These are phyloP conservation scores for Colletotrichum chrysophilum DNA, from an alignment of 2,329 filamentous ascomycete species.

Conservation along the genomic window DNA sequence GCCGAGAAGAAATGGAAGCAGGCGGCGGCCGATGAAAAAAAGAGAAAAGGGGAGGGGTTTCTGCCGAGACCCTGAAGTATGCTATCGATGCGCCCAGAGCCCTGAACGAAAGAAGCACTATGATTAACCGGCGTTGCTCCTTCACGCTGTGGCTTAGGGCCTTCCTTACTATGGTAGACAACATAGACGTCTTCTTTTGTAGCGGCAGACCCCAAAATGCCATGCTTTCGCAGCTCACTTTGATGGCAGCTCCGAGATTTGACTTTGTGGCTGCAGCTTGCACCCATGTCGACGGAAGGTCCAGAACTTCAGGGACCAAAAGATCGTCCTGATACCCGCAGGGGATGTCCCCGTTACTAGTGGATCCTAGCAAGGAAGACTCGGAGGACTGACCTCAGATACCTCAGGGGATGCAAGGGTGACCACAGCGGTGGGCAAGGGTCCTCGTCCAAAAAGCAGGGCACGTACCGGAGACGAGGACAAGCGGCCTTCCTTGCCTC, in stretches of 20 bases:
- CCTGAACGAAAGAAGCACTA: background rate
- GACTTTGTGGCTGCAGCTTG: conserved; percentile 11
- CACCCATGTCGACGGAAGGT: background rate
- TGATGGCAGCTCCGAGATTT: background rate
- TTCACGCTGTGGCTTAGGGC: background rate
- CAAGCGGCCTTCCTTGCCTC: background rate
- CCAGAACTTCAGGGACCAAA: conserved; percentile 21
- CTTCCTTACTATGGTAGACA: background rate
- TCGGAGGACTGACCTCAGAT: background rate
- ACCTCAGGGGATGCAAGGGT: background rate
- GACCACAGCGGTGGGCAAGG: background rate
- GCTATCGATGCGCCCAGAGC: background rate
- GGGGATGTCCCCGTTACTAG: background rate
- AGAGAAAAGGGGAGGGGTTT: background rate
- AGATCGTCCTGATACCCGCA: conserved; percentile 3
- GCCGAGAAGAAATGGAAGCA: background rate
- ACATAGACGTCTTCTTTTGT: background rate
- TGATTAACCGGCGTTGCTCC: background rate
- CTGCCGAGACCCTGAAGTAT: background rate
- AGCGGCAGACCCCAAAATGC: background rate
- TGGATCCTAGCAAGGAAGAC: background rate
- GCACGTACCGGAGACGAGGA: background rate
- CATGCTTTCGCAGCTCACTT: background rate
- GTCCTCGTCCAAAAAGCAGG: background rate
- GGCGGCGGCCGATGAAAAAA: background rate